Percentiles rank a stretch among this genome's conserved stretches.
Evolutionary conservation across 2,329 filamentous ascomycete species (phyloP).

Genomic region (Pseudocercospora ulei): DNA sequence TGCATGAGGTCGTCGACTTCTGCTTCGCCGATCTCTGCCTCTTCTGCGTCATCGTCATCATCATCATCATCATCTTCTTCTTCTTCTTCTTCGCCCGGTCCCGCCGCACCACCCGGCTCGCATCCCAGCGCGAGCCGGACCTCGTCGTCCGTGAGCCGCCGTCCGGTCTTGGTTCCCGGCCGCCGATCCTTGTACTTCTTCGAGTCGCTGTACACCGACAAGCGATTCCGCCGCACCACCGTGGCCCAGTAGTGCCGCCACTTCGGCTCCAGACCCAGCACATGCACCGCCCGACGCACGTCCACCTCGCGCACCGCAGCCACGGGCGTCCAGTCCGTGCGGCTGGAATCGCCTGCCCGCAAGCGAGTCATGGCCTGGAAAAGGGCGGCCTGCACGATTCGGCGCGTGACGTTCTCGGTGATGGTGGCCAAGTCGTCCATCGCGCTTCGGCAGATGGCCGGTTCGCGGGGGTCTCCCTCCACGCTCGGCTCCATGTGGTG

Average conservation of each 20-base stretch:
- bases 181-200: slow-evolving; percentile 28
- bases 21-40: neutral
- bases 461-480: slow-evolving; percentile 42
- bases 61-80: neutral
- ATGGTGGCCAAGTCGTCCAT: slow-evolving; percentile 67
- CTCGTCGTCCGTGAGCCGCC: slow-evolving; percentile 35
- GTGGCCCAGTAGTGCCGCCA: slow-evolving; percentile 45
- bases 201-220: slow-evolving; percentile 41
- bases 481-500: slow-evolving; percentile 41
- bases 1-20: slow-evolving; percentile 2
- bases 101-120: neutral
- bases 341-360: slow-evolving; percentile 39
- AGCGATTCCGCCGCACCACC: slow-evolving; percentile 44
- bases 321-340: slow-evolving; percentile 22
- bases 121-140: slow-evolving; percentile 37
- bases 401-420: slow-evolving; percentile 55
- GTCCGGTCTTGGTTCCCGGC: slow-evolving; percentile 23
- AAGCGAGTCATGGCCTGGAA: slow-evolving; percentile 63
- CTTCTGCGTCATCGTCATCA: neutral
- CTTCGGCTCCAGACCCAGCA: slow-evolving; percentile 45
- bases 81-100: neutral
- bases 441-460: slow-evolving; percentile 63
- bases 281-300: slow-evolving; percentile 47
- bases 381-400: slow-evolving; percentile 59
- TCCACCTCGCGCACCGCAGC: slow-evolving; percentile 36